phyloP scores from a whole-genome alignment of 2,329 filamentous ascomycete species.

The Clarireedia homoeocarpa region DNA sequence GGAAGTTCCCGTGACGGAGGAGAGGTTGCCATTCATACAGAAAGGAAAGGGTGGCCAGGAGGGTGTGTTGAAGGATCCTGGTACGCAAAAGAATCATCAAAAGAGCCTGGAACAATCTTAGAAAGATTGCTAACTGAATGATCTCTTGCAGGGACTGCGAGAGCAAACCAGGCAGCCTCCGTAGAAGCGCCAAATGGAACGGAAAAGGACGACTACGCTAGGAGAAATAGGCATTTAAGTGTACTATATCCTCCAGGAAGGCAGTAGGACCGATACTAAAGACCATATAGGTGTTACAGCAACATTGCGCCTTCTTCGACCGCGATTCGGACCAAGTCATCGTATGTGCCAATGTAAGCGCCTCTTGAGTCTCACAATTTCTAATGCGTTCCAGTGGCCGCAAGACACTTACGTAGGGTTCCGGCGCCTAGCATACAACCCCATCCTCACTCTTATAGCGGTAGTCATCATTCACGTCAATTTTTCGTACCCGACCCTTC shows the following conservation, averaged over 20 bases:
- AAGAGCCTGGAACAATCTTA: neutral
- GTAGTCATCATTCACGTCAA: conserved; percentile 40
- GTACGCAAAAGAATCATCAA: neutral
- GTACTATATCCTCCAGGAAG: conserved; percentile 1
- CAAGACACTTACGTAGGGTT: conserved; percentile 42
- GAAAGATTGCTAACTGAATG: neutral
- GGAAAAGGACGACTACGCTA: conserved; percentile 29
- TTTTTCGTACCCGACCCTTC: conserved; percentile 41
- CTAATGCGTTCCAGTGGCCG: conserved; percentile 31
- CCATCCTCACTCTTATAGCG: conserved; percentile 36
- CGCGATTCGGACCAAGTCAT: conserved; percentile 43
- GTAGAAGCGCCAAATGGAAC: conserved; percentile 36
- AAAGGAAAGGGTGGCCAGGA: neutral
- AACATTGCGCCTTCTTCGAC: conserved; percentile 47
- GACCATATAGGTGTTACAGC: conserved; percentile 37
- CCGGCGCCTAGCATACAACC: conserved; percentile 37
- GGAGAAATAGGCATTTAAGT: conserved; percentile 32
- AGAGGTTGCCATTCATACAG: neutral
- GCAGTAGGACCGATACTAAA: neutral
- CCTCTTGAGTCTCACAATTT: neutral
- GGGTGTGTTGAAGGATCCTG: conserved; percentile 11
- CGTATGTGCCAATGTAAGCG: neutral
- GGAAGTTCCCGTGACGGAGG: neutral
- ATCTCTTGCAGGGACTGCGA: conserved; percentile 29
- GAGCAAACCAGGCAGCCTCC: conserved; percentile 35